Evolutionary conservation across 179 eudicot genomes (phyloP), one percentile per base, ranked within the genome.

Genomic region (Sideroxylon spinosum): DNA sequence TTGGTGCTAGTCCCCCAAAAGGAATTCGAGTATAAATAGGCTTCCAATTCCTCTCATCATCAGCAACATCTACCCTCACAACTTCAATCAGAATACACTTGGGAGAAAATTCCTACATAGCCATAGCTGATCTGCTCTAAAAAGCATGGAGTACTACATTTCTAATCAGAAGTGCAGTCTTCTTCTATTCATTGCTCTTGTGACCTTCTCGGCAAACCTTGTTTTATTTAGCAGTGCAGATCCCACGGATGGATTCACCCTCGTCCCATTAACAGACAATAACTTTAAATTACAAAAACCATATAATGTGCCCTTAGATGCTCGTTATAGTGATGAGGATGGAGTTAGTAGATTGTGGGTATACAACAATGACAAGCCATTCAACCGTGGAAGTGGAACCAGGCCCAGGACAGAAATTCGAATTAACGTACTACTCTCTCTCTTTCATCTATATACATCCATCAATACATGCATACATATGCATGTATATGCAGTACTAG

Each of bases 321-420:
- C 22, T 9, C 67, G 67, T 22, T 62, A 62, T 0, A 62, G 28
- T 22, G 22, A 22, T 62, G 12, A 62, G 9, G 67, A 22, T 62
- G 67, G 67, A 62, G 67, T 62, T 3, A 26, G 67, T 29, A 62
- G 32, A 1, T 11, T 62, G 23, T 62, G 67, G 67, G 67, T 62
- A 26, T 62, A 62, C 67, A 62, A 1, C 67, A 62, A 62, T 22
- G 67, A 62, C 67, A 62, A 62, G 67, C 67, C 67, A 13, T 62
- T 62, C 29, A 7, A 62, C 4, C 28, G 23, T 10, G 44, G 44
- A 37, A 62, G 67, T 62, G 67, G 29, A 62, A 62, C 67, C 12
- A 62, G 44, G 67, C 67, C 67, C 2, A 29, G 67, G 28, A 62
- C 67, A 20, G 67, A 62, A 62, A 11, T 62, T 62, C 29, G 67